These are phyloP conservation scores for Spongispora temasekensis DNA, from an alignment of 1,284 basidiomycete species.

Conservation along the genomic window DNA sequence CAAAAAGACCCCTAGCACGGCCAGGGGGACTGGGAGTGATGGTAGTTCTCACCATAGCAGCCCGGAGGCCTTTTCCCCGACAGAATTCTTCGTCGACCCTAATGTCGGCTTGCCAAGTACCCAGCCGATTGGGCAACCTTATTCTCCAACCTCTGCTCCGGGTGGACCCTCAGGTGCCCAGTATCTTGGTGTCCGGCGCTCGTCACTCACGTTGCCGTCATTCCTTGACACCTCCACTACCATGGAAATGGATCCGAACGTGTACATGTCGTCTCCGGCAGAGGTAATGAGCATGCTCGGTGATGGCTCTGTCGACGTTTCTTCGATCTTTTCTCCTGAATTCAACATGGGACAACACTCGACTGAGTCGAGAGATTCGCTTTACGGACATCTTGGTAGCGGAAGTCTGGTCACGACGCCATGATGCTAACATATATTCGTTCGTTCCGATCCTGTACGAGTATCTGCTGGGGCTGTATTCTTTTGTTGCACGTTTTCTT, in stretches of 20 bases:
- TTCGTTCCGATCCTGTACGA: conserved; percentile 20
- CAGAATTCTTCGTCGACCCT: conserved; percentile 57
- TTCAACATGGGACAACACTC: conserved; percentile 29
- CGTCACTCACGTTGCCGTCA: conserved; percentile 23
- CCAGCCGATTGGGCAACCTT: conserved; percentile 26
- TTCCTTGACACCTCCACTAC: conserved; percentile 24
- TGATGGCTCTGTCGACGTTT: conserved; percentile 29
- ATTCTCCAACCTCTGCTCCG: conserved; percentile 16
- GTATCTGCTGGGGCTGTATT: conserved; percentile 7
- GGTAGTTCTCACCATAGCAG: conserved; percentile 59
- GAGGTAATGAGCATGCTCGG: conserved; percentile 35
- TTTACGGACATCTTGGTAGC: conserved; percentile 30
- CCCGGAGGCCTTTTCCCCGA: conserved; percentile 62
- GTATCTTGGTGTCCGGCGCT: conserved; percentile 23
- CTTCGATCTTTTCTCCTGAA: conserved; percentile 33
- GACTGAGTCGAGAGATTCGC: conserved; percentile 27
- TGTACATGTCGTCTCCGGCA: conserved; percentile 35
- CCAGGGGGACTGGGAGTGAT: conserved; percentile 39
- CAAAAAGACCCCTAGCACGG: conserved; percentile 60
- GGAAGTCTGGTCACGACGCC: conserved; percentile 31
- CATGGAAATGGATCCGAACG: conserved; percentile 36
- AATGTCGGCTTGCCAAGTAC: conserved; percentile 25
- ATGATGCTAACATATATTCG: conserved; percentile 13
- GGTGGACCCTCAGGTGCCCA: conserved; percentile 19
- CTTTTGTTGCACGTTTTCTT: conserved; percentile 3